Evolutionary conservation across 2,329 filamentous ascomycete species (phyloP).

Genomic region (Cadophora sp.): DNA sequence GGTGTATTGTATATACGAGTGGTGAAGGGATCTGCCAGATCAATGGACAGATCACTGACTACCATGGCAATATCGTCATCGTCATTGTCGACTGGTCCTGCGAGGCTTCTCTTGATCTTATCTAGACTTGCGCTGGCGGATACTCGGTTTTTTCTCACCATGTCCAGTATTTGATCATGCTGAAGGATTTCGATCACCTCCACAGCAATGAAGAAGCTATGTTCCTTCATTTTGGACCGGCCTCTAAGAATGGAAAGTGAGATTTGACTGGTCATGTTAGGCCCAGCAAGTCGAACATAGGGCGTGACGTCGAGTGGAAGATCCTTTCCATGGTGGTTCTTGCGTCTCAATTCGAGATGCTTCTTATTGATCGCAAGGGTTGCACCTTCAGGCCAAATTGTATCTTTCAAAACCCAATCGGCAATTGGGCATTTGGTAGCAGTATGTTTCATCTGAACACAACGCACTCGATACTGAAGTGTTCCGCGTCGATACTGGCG

Average conservation of each 20-base stretch:
- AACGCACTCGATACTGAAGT: conserved; percentile 72
- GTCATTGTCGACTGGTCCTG: conserved; percentile 47
- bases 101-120: conserved; percentile 62
- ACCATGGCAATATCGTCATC: conserved; percentile 69
- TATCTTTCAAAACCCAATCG: conserved; percentile 69
- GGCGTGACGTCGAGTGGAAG: conserved; percentile 76
- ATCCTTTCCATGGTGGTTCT: conserved; percentile 76
- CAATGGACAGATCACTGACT: conserved; percentile 63
- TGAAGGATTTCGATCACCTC: conserved; percentile 69
- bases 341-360: conserved; percentile 66
- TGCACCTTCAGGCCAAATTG: conserved; percentile 73
- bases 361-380: conserved; percentile 72
- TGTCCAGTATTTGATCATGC: conserved; percentile 52
- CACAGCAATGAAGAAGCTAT: conserved; percentile 69
- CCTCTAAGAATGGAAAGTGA: conserved; percentile 36
- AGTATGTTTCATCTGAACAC: conserved; percentile 53
- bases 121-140: conserved; percentile 57
- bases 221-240: conserved; percentile 45
- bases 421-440: conserved; percentile 46
- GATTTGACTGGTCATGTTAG: conserved; percentile 30
- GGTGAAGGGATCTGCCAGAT: conserved; percentile 72
- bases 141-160: conserved; percentile 49
- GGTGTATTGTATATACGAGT: conserved; percentile 71
- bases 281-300: conserved; percentile 43
- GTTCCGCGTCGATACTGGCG: conserved; percentile 56